A percentile compares a stretch with the other conserved stretches of the same genome.
phyloP scores from a whole-genome alignment of 176 grass and related monocot genomes.

The Carex myosuroides region DNA sequence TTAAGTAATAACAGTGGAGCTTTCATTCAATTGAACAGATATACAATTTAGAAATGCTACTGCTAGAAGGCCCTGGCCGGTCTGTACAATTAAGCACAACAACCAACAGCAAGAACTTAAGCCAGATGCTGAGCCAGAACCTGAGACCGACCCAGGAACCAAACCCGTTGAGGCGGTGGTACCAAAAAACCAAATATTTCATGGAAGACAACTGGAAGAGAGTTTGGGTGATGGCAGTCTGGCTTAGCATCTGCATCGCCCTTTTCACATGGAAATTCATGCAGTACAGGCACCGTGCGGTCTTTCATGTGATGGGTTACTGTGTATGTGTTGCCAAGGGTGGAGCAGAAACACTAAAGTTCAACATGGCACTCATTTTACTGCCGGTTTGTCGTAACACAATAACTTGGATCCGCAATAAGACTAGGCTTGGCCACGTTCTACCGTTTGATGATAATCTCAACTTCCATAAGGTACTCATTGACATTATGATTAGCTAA shows the following conservation, averaged over 20 bases:
- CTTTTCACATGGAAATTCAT: slow-evolving; percentile 86
- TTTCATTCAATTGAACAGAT: slow-evolving; percentile 26
- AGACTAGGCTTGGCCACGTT: slow-evolving; percentile 18
- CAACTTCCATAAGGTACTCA: slow-evolving; percentile 87
- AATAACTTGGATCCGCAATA: slow-evolving; percentile 89
- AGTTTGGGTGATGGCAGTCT: slow-evolving; percentile 69
- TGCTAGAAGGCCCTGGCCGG: slow-evolving; percentile 55
- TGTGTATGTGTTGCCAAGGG: slow-evolving; percentile 97
- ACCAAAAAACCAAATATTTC: slow-evolving; percentile 47
- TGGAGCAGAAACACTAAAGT: slow-evolving; percentile 95
- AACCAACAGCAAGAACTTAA: slow-evolving; percentile 70
- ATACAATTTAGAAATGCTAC: slow-evolving; percentile 66
- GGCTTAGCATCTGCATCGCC: slow-evolving; percentile 48
- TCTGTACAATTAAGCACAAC: slow-evolving; percentile 53
- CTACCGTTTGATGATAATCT: slow-evolving; percentile 96
- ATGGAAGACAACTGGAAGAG: slow-evolving; percentile 92
- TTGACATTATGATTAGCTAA: background rate
- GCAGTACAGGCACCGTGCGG: slow-evolving; percentile 58
- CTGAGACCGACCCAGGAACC: slow-evolving; percentile 70
- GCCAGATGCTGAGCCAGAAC: slow-evolving; percentile 87
- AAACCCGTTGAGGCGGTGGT: slow-evolving; percentile 65
- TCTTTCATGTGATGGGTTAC: slow-evolving; percentile 87
- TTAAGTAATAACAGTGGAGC: background rate
- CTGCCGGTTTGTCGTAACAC: slow-evolving; percentile 98
- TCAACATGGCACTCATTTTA: slow-evolving; percentile 97